A percentile compares a stretch with the other conserved stretches of the same genome.
Evolutionary conservation across 1,139 yeast genomes (phyloP).

Genomic region (Hansenula lynferdii): DNA sequence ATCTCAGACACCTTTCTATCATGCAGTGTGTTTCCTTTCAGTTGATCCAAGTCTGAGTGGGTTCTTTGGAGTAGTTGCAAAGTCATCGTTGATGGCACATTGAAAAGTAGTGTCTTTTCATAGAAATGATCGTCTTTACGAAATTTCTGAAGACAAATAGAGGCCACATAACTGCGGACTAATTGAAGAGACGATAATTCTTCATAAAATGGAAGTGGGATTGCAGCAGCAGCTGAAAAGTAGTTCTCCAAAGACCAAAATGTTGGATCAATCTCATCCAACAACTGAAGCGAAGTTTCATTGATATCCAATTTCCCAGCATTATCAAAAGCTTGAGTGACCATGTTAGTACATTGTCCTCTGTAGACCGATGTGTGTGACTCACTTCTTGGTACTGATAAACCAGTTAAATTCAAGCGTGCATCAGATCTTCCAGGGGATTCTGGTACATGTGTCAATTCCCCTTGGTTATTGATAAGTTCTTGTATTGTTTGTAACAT

Average conservation of each 20-base stretch:
- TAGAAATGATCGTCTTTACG: conserved; percentile 1
- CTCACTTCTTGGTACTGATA: too few relatives aligned
- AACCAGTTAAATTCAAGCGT: too few relatives aligned
- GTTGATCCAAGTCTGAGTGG: not conserved
- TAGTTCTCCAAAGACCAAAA: conserved; percentile 3
- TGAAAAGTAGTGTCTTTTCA: conserved; percentile 1
- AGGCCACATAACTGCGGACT: not conserved
- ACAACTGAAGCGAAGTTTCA: conserved; percentile 4
- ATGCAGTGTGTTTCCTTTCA: not conserved
- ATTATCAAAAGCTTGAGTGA: too few relatives aligned
- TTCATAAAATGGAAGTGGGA: conserved; percentile 11
- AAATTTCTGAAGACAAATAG: conserved; percentile 1
- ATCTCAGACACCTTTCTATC: not conserved
- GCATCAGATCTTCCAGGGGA: too few relatives aligned
- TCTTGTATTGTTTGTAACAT: too few relatives aligned
- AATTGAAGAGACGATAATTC: conserved; percentile 9
- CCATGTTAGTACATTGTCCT: too few relatives aligned
- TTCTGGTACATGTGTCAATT: too few relatives aligned
- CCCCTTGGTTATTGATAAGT: too few relatives aligned
- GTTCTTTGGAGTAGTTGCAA: not conserved
- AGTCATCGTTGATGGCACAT: not conserved
- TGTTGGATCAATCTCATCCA: conserved; percentile 5
- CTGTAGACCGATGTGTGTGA: too few relatives aligned
- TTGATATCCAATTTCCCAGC: not conserved
- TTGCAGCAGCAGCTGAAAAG: conserved; percentile 1